Evolutionary conservation across 164 flowering plant genomes (phyloP), one percentile per base, ranked within the genome.

Genomic region (Litsea cubeba): DNA sequence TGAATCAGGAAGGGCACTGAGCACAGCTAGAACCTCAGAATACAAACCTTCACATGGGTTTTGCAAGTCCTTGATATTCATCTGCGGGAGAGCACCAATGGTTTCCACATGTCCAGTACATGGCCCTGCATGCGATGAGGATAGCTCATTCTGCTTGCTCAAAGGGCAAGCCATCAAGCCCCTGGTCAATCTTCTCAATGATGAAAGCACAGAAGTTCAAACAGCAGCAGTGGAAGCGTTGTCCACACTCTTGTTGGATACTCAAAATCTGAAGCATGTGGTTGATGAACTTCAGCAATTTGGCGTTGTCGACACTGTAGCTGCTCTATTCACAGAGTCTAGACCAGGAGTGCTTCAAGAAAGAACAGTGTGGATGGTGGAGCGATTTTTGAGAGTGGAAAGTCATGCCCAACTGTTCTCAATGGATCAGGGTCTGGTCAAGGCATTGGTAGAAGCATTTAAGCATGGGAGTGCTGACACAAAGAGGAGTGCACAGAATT

Each of bases 361-460:
- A 72, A 84, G 74, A 73, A 18, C 78, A 28, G 58, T 81, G n/a
- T 82, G 86, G 87, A 84, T 88, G 81, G 80, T 84, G 68, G 90
- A 87, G 71, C 83, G 79, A 72, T 71, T 84, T 28, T 65, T 87
- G 67, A 83, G 87, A 80, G 83, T 78, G 30, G 90, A 88, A 65
- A 72, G 77, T 76, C 72, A 68, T 11, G 75, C 76, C 22, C 83
- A 77, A 5, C 26, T 50, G 30, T 74, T 77, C 40, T 78, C 84
- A 0, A 72, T 81, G 18, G 74, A 86, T 77, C 88, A 85, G 77
- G 65, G 82, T 32, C 72, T 85, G 30, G 82, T 88, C 3, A 82
- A 77, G 79, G 87, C 88, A 17, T 80, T 88, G 80, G 88, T 83
- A 65, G 92, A 87, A 80, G 88, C 88, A 64, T 80, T 88, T 62